Conservation (phyloP, 257 asterid species). For the Nicotiana attenuata region DNA sequence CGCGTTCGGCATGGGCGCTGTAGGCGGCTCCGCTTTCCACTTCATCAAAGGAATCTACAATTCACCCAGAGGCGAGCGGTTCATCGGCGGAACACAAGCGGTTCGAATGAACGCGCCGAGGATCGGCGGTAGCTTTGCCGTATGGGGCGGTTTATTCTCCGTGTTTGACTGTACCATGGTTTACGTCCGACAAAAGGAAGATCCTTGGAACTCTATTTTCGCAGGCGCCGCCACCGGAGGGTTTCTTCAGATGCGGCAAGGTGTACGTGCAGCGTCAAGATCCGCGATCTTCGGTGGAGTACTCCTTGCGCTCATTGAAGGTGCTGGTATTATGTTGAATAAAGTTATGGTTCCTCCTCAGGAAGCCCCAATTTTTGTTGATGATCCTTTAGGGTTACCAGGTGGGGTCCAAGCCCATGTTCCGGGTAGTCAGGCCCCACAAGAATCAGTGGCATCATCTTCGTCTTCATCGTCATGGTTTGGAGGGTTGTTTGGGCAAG, state of each 20-base stretch:
- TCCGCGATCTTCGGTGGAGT: conserved; percentile 31
- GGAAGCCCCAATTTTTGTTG: conserved; percentile 12
- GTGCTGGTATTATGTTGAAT: conserved; percentile 30
- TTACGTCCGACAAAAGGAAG: conserved; percentile 30
- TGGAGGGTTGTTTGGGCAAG: conserved; percentile 25
- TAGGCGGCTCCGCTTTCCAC: conserved; percentile 39
- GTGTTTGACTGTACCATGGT: conserved; percentile 30
- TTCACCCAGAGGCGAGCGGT: conserved; percentile 34
- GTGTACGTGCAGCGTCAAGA: conserved; percentile 17
- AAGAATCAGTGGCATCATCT: not conserved
- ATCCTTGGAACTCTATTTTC: conserved; percentile 36
- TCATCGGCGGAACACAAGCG: conserved; percentile 27
- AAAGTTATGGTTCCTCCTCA: conserved; percentile 21
- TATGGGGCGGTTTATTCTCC: conserved; percentile 35
- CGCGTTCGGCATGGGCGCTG: conserved; percentile 37
- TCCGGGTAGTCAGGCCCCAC: not conserved
- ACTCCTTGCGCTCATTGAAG: conserved; percentile 30
- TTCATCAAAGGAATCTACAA: conserved; percentile 33
- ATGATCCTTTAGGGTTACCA: conserved; percentile 8
- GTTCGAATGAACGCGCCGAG: conserved; percentile 34
- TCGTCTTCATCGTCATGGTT: conserved; percentile 17
- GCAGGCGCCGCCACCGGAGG: conserved; percentile 36
- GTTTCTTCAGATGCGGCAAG: conserved; percentile 28
- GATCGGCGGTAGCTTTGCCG: conserved; percentile 31
- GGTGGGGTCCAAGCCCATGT: not conserved